Evolutionary conservation across 192 early-diverging fungal genomes (phyloP), one percentile per base, ranked within the genome.

Genomic region (Ambispora gerdemannii): DNA sequence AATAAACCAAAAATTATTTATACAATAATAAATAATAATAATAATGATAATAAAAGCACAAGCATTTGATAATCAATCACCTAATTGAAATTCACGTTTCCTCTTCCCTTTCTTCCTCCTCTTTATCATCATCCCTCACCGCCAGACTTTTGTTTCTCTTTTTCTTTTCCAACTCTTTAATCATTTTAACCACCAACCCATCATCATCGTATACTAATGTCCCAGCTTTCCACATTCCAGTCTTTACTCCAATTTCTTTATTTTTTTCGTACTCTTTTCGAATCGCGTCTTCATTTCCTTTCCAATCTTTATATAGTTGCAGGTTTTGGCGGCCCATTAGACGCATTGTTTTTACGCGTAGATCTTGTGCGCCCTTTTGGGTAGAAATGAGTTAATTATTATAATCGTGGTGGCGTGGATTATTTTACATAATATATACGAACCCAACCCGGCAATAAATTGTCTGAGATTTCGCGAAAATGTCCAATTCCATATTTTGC

Each of bases 301-400:
- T 90, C 93, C 93, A 95, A 58, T 84, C 90, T 67, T 89, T 86
- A 77, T 94, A 94, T 38, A 91, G 77, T 74, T 94, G 92, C 33
- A 93, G 77, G 65, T 94, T 94, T 63, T 94, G 93, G 31, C 93
- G 83, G 35, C 93, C 93, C 56, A 95, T 87, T 33, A 94, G 74
- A 24, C 92, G 75, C 59, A 94, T 95, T 8, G 92, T 74, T 64
- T 94, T 94, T 72, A 95, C 83, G 50, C 92, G 86, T 33, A 95
- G 80, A 69, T 95, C 93, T 65, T 94, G 92, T 27, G 84, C 85
- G 32, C 77, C 77, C 83, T 87, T 65, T 25, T 22, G 17, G 10
- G 25, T 25, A 20, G 24, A 61, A 35, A 11, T 52, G 50, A 31
- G 33, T 15, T 25, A 43, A 66, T 27, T 32, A 79, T 28, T 67